phyloP scores from a whole-genome alignment of 2,329 filamentous ascomycete genomes.

The Tricladium varicosporioides region DNA sequence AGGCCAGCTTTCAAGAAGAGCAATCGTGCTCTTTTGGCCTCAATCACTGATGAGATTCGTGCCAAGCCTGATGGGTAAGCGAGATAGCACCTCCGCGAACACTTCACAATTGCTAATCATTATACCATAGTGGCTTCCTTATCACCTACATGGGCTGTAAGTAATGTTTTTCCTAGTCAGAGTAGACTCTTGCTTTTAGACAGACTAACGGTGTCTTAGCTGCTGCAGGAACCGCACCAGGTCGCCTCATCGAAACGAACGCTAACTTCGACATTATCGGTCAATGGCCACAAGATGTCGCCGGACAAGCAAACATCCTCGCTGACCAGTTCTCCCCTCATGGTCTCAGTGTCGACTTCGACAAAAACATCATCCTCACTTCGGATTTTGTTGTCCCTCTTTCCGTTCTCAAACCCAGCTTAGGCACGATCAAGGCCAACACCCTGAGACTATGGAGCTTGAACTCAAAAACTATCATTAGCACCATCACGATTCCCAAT shows the following conservation, averaged over 20 bases:
- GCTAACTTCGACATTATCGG: constrained; percentile 58
- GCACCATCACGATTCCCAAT: constrained; percentile 58
- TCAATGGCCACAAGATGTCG: constrained; percentile 59
- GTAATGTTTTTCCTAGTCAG: no score
- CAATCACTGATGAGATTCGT: constrained; percentile 61
- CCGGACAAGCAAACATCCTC: constrained; percentile 53
- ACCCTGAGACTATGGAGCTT: constrained; percentile 61
- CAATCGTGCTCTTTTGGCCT: constrained; percentile 56
- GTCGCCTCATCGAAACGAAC: constrained; percentile 60
- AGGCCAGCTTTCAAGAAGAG: constrained; percentile 57
- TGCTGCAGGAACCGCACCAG: constrained; percentile 55
- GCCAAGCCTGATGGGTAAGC: constrained; percentile 55
- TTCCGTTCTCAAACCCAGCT: constrained; percentile 57
- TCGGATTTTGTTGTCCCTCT: constrained; percentile 63
- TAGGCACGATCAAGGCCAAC: constrained; percentile 52
- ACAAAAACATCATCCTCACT: constrained; percentile 56
- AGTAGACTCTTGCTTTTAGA: not conserved
- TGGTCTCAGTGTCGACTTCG: constrained; percentile 55
- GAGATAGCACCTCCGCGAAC: not conserved
- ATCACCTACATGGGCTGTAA: constrained; percentile 28
- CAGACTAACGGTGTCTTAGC: constrained; percentile 13
- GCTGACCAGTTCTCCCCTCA: constrained; percentile 61
- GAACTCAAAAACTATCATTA: constrained; percentile 51
- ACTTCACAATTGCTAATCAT: not conserved
- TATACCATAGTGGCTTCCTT: constrained; percentile 21